Evolutionary conservation across 2,329 filamentous ascomycete species (phyloP), one percentile per base, ranked within the genome.

Genomic region (Epichloe coenophiala): DNA sequence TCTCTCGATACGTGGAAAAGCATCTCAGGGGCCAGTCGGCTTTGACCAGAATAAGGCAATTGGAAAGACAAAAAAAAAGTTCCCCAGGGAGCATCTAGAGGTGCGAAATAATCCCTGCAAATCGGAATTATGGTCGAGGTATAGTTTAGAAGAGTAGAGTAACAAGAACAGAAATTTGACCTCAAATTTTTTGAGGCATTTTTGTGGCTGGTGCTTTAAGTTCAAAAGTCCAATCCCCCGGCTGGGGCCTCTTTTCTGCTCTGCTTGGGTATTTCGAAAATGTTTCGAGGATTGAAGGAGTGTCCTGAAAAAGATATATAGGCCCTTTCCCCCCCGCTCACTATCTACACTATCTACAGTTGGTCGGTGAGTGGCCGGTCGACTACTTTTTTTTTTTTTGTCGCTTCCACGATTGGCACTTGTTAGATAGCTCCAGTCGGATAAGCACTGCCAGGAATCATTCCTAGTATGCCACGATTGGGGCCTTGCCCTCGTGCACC

Each of bases 391-490:
- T 12, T 17, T 33, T 27, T 12, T n/a, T n/a, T 13, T 4, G 41
- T 43, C n/a, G 23, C 12, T 7, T 21, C 15, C 33, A 12, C 33
- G 23, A 36, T 27, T 33, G 15, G 23, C 31, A 39, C 37, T 51
- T 17, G 37, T 38, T 48, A 45, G 27, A 52, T 51, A 19, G 39
- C 56, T 49, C 49, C 62, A 40, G 59, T 54, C 33, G 76, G 75
- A 57, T 80, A 80, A 17, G 76, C 72, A 54, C 75, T 74, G 40
- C 71, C 71, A 5, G 76, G 76, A 47, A 76, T 69, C 70, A 77
- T 72, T 35, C 72, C 71, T 39, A 65, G 62, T 12, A 61, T 63
- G 45, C 59, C 61, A 23, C 63, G 57, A 45, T 57, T 51, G 21
- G 55, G 47, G 45, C 55, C 53, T 36, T 56, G 44, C 49, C 62